Percentiles rank a stretch among this genome's conserved stretches.
Evolutionary conservation across 139 green algal species (phyloP).

Genomic region (Desmodesmus armatus): DNA sequence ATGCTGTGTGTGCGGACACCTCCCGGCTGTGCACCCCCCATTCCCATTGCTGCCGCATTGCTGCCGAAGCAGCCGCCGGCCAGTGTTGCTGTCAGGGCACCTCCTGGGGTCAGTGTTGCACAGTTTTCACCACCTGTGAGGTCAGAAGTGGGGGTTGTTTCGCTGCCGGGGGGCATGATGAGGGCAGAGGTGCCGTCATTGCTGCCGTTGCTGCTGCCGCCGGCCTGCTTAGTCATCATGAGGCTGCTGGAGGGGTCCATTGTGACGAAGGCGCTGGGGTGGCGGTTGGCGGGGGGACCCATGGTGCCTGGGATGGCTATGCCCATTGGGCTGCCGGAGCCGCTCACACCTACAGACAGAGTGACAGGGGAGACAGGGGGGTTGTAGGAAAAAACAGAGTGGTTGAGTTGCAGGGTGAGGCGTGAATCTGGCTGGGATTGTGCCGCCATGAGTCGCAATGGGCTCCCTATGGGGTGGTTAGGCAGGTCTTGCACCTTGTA

Average conservation of each 20-base stretch:
- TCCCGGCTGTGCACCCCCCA: not conserved
- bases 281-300: not conserved
- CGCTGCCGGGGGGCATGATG: not conserved
- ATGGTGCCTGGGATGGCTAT: not conserved
- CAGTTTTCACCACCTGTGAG: not conserved
- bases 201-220: slow-evolving; percentile 14
- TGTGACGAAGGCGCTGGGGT: not conserved
- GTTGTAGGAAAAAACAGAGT: too few species aligned
- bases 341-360: too few species aligned
- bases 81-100: too few species aligned
- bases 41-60: not conserved
- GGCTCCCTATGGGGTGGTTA: too few species aligned
- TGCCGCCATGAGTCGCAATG: too few species aligned
- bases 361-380: too few species aligned
- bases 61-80: not conserved
- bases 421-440: too few species aligned
- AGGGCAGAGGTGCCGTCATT: not conserved
- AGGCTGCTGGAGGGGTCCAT: not conserved
- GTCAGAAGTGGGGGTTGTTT: too few species aligned
- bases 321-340: not conserved
- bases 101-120: not conserved
- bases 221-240: slow-evolving; percentile 5
- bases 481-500: too few species aligned
- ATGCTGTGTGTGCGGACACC: not conserved
- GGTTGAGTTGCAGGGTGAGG: too few species aligned